Percentiles rank a stretch among this genome's conserved stretches.
Evolutionary conservation across 768 basidiomycete species (phyloP).

Genomic region (Paxillus involutus): DNA sequence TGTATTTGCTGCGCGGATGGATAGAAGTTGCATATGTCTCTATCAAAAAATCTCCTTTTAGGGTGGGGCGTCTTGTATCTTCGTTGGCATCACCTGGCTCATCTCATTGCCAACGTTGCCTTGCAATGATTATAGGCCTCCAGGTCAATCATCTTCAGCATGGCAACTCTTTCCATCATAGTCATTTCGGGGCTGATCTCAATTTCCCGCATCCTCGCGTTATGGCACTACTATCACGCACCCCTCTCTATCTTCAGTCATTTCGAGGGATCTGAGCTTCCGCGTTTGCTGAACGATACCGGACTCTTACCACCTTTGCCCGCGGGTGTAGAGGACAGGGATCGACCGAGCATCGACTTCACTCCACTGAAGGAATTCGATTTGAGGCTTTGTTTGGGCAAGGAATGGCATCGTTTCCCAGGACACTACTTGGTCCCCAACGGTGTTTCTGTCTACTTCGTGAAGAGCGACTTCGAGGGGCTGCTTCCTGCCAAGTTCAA

Average conservation of each 20-base stretch:
- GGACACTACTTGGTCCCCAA: constrained; percentile 87
- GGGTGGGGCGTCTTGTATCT: constrained; percentile 46
- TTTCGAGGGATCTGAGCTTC: constrained; percentile 79
- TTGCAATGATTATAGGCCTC: constrained; percentile 57
- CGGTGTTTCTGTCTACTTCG: constrained; percentile 78
- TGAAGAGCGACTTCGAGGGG: constrained; percentile 91
- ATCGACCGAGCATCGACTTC: constrained; percentile 57
- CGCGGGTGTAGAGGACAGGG: constrained; percentile 43
- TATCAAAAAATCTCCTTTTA: constrained; percentile 81
- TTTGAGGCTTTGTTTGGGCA: constrained; percentile 81
- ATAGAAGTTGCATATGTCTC: constrained; percentile 74
- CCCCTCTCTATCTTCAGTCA: constrained; percentile 70
- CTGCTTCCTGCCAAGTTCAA: constrained; percentile 84
- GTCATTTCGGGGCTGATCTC: constrained; percentile 69
- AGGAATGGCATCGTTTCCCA: constrained; percentile 97
- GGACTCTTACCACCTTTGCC: constrained; percentile 55
- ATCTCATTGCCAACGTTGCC: not conserved
- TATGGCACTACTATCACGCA: constrained; percentile 89
- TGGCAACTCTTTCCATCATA: constrained; percentile 70
- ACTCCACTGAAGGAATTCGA: constrained; percentile 66
- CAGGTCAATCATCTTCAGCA: constrained; percentile 70
- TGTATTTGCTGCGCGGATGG: constrained; percentile 88
- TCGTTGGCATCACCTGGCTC: not conserved
- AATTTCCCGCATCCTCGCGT: constrained; percentile 74
- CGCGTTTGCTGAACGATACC: constrained; percentile 73